Base-by-base conservation (phyloP, 352 stramenopile genomes). In the Phytophthora citrophthora region DNA sequence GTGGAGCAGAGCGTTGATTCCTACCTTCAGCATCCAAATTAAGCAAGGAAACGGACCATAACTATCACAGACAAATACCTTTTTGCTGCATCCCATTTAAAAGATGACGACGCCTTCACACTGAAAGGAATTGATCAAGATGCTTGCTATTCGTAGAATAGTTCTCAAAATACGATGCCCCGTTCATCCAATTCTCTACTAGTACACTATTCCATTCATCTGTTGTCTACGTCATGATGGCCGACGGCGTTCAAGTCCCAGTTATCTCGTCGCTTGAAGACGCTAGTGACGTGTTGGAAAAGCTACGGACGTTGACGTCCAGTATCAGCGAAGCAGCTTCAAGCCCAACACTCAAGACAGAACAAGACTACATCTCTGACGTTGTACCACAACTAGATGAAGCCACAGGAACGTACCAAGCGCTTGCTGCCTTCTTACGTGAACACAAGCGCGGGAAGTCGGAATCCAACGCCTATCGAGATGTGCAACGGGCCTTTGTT, bases 401-500 rank as follows among this genome's bases (percentile, higher is more conserved):
- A 20, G 82, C 82, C 7, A 87, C 82, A 0, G 20, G 46, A 27
- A 79, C 82, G 55, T 93, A 92, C 56, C 83, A 91, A 50, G 54
- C 74, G 2, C 70, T 94, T 7, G 82, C 82, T 11, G 54, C 61
- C 2, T 93, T 89, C 31, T 59, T 94, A 0, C 83, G 89, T 27
- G 66, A 81, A 41, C 74, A 91, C 64, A 83, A 88, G 40, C 77
- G 80, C 54, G 70, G 76, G 8, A 67, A 76, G n/a, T 49, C 68
- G 26, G 67, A 88, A 26, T 67, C 73, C 60, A 84, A 77, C 49
- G 58, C 61, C 12, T 88, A 79, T 34, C 81, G 83, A 15, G 64
- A 72, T 5, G 48, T 91, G 2, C 86, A 92, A 57, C 81, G 82
- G 23, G 49, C 68, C 10, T 94, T 88, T 47, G 82, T 92, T 8